phyloP scores from a whole-genome alignment of 805 yeast species.

The Kuraishia ogatae region DNA sequence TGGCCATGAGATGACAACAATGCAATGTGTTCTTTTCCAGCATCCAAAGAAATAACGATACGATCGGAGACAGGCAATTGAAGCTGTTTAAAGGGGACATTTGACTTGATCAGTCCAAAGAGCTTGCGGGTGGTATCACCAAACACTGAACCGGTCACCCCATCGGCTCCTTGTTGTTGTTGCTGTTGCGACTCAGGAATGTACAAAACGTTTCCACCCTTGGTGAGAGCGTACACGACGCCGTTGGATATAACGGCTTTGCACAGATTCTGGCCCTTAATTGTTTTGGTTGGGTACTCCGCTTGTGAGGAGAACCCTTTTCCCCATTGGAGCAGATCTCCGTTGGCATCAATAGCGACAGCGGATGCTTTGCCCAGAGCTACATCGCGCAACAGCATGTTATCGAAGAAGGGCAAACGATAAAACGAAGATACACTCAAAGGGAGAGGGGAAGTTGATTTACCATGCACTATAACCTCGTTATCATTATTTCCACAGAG shows the following conservation, averaged over 20 bases:
- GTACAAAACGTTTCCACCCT: conserved; percentile 35
- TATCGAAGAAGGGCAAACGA: conserved; percentile 58
- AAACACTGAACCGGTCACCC: too few relatives aligned
- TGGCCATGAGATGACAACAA: conserved; percentile 50
- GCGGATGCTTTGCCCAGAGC: conserved; percentile 39
- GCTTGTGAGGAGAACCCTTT: conserved; percentile 23
- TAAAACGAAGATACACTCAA: too few relatives aligned
- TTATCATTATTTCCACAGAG: conserved; percentile 51
- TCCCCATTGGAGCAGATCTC: conserved; percentile 74
- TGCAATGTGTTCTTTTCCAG: conserved; percentile 68
- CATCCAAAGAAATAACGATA: conserved; percentile 27
- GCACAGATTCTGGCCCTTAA: conserved; percentile 37
- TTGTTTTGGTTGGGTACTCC: conserved; percentile 23
- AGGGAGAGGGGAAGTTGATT: conserved; percentile 24
- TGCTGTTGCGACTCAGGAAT: conserved; percentile 20
- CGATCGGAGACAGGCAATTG: conserved; percentile 6
- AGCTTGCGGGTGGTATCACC: too few relatives aligned
- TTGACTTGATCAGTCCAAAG: too few relatives aligned
- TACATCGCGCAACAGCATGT: conserved; percentile 47
- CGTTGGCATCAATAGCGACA: conserved; percentile 56
- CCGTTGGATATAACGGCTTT: conserved; percentile 44
- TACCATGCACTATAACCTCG: conserved; percentile 19
- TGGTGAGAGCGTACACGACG: conserved; percentile 37
- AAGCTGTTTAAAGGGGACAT: background rate
- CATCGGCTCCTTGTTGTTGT: conserved; percentile 9